Base-by-base conservation (phyloP, 2,329 filamentous ascomycete genomes). In the Apiospora malaysiana region DNA sequence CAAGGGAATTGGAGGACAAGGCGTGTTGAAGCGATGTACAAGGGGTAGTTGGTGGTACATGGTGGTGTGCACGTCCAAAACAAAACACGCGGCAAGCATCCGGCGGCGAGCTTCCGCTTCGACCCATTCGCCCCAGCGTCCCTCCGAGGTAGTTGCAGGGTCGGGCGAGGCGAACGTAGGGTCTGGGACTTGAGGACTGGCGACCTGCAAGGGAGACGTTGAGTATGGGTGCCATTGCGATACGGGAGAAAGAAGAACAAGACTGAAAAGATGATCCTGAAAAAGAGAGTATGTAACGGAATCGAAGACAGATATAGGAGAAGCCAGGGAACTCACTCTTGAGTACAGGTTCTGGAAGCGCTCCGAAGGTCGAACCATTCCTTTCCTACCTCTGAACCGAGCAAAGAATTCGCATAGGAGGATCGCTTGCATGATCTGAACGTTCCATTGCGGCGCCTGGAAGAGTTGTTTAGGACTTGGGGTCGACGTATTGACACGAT, bases 51-150 rank as follows among this genome's bases (percentile, higher is more conserved):
- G 85, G 69, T 87, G 83, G 74, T 88, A 90, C 72, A 85, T 81
- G 72, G 86, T 84, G 75, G 86, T 84, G 72, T 90, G 88, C 8
- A 85, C 82, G 76, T 90, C 88, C 70, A 88, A 80, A 69, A 89
- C 79, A 77, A 90, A 89, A 79, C 87, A 90, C 18, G 84, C 85
- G 45, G 85, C 82, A n/a, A 89, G 79, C 40, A 90, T 82, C 56
- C 89, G 85, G 70, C 87, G 85, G 70, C 81, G 82, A 9, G 86
- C 82, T 78, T 91, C 89, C 68, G 79, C 78, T 65, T 85, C 79
- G 51, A 89, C 77, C 89, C 89, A 90, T 71, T 79, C 75, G 49
- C 79, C 81, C 88, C 88, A 90, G 66, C 81, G 81, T 71, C 79
- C 78, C 43, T 81, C 75, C 40, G 75, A 77, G 66, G 79, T 75